A percentile compares a stretch with the other conserved stretches of the same genome.
Conservation (phyloP, 352 stramenopile genomes). For the Thraustotheca clavata region DNA sequence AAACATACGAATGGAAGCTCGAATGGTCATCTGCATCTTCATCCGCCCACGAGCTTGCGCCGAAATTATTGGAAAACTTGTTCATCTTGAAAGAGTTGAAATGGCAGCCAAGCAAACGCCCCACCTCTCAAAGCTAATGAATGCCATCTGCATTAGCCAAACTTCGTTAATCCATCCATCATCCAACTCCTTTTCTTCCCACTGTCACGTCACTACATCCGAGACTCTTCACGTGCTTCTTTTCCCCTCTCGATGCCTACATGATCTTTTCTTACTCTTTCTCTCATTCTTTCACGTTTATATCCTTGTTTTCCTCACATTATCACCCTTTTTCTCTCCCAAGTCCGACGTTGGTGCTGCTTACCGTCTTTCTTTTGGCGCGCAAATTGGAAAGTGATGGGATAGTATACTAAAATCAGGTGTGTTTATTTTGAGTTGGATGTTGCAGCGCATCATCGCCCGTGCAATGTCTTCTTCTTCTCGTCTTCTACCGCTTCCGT, state of each 20-base stretch:
- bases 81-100: constrained; percentile 2
- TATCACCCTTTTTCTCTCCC: too few relatives aligned
- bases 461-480: neutral
- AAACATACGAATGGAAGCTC: constrained; percentile 32
- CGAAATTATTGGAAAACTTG: constrained; percentile 13
- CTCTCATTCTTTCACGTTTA: too few relatives aligned
- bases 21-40: constrained; percentile 62
- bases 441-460: neutral
- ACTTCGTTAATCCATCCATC: too few relatives aligned
- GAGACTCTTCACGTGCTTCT: too few relatives aligned
- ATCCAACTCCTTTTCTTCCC: too few relatives aligned
- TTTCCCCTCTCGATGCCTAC: neutral
- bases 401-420: too few relatives aligned
- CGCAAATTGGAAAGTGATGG: too few relatives aligned
- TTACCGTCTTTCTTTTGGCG: too few relatives aligned
- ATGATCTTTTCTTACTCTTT: neutral
- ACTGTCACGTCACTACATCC: too few relatives aligned
- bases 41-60: constrained; percentile 67
- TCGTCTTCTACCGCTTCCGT: neutral
- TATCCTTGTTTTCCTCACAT: too few relatives aligned
- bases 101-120: neutral
- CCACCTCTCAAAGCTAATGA: neutral
- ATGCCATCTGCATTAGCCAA: neutral
- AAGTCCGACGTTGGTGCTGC: too few relatives aligned
- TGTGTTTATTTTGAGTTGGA: constrained; percentile 1